Conservation (phyloP, 345 rosid genomes). For the Brassica incana region DNA sequence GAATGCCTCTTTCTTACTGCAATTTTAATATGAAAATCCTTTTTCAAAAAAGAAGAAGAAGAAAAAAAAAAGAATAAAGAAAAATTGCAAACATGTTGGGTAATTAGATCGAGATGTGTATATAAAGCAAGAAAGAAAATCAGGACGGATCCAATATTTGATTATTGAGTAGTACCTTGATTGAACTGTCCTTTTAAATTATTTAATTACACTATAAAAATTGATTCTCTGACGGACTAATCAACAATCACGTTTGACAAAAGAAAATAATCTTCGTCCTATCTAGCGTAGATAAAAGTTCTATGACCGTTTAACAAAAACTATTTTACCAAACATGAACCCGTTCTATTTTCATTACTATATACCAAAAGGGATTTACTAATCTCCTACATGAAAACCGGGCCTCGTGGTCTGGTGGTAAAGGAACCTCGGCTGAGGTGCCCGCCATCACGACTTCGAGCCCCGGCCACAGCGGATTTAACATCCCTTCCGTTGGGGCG, state of each 20-base stretch:
- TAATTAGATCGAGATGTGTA: conserved; percentile 26
- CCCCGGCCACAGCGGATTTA: no score
- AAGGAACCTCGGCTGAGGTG: no score
- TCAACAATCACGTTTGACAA: conserved; percentile 23
- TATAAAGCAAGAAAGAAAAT: no score
- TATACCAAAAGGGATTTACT: no score
- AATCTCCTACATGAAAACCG: no score
- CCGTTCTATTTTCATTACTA: no score
- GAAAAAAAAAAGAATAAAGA: neutral
- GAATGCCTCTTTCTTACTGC: neutral
- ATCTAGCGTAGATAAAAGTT: neutral
- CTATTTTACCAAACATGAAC: no score
- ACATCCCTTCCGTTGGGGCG: no score
- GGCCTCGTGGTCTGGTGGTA: no score
- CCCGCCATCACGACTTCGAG: no score
- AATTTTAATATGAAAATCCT: neutral
- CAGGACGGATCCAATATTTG: conserved; percentile 4
- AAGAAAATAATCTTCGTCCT: neutral
- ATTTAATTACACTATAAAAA: neutral
- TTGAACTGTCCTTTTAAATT: conserved; percentile 11
- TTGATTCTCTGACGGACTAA: conserved; percentile 3
- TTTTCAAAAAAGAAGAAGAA: no score
- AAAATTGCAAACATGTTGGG: neutral
- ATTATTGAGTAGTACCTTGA: neutral
- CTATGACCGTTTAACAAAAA: no score